phyloP scores from a whole-genome alignment of 306 rosid species.

The Castanea mollissima region DNA sequence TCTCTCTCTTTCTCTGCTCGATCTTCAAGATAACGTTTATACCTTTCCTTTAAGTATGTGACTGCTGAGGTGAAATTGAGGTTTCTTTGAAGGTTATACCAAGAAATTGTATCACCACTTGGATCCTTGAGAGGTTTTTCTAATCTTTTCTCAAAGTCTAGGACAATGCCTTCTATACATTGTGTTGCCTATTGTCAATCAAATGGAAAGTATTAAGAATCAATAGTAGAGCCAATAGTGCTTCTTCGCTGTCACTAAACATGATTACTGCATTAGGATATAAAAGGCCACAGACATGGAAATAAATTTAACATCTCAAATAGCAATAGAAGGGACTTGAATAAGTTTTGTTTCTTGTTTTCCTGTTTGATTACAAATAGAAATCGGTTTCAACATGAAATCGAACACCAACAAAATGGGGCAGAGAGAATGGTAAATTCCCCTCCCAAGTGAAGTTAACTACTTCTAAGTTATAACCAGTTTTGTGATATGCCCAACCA shows the following conservation, averaged over 20 bases:
- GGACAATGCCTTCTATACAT: conserved; percentile 41
- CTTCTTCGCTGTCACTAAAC: conserved; percentile 20
- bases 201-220: neutral
- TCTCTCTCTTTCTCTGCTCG: conserved; percentile 25
- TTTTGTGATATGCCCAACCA: too few relatives aligned
- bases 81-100: conserved; percentile 14
- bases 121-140: neutral
- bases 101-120: conserved; percentile 19
- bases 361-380: too few relatives aligned
- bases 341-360: too few relatives aligned
- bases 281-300: too few relatives aligned
- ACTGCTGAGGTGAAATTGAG: conserved; percentile 30
- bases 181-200: conserved; percentile 32
- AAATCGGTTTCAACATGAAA: too few relatives aligned
- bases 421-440: too few relatives aligned
- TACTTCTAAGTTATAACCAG: too few relatives aligned
- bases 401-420: too few relatives aligned
- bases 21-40: conserved; percentile 13
- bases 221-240: neutral
- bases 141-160: conserved; percentile 30
- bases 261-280: too few relatives aligned
- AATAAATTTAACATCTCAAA: too few relatives aligned
- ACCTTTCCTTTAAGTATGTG: conserved; percentile 32
- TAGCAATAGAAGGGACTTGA: too few relatives aligned
- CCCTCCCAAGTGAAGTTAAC: too few relatives aligned